A percentile compares a stretch with the other conserved stretches of the same genome.
Evolutionary conservation across 2,329 filamentous ascomycete genomes (phyloP).

Genomic region (Biscogniauxia sp.): DNA sequence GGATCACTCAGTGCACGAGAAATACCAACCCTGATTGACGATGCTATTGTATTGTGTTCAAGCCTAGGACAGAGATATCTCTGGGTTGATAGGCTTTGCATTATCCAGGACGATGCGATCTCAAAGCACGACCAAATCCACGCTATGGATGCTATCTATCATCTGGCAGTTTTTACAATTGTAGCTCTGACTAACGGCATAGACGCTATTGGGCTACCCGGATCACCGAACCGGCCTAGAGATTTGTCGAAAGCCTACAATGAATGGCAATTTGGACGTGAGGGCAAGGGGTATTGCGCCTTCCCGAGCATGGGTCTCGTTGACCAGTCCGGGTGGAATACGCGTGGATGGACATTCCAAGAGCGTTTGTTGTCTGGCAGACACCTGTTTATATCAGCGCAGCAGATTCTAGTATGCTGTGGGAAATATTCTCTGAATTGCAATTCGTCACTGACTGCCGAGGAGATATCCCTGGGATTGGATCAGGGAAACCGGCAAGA

Average conservation of each 20-base stretch:
- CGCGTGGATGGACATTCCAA: slow-evolving; percentile 1
- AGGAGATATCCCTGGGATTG: background rate
- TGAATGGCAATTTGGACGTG: background rate
- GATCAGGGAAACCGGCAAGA: background rate
- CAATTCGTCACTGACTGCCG: background rate
- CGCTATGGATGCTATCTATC: slow-evolving; percentile 9
- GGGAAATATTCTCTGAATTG: background rate
- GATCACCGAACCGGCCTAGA: slow-evolving; percentile 1
- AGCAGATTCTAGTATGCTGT: background rate
- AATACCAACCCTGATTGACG: slow-evolving; percentile 5
- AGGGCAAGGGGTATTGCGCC: background rate
- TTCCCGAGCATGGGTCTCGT: slow-evolving; percentile 1
- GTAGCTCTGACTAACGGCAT: slow-evolving; percentile 5
- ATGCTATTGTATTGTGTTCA: slow-evolving; percentile 6
- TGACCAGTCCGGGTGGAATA: background rate
- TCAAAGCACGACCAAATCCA: slow-evolving; percentile 6
- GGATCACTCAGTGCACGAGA: background rate
- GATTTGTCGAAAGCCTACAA: background rate
- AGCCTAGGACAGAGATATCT: slow-evolving; percentile 9
- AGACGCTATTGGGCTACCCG: slow-evolving; percentile 2
- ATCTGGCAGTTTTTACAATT: slow-evolving; percentile 5
- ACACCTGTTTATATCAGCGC: background rate
- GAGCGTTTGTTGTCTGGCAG: background rate
- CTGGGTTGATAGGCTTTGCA: slow-evolving; percentile 10
- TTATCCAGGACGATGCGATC: slow-evolving; percentile 8